Evolutionary conservation across 495 filamentous ascomycete genomes (phyloP).

Genomic region (Cenococcum geophilum): DNA sequence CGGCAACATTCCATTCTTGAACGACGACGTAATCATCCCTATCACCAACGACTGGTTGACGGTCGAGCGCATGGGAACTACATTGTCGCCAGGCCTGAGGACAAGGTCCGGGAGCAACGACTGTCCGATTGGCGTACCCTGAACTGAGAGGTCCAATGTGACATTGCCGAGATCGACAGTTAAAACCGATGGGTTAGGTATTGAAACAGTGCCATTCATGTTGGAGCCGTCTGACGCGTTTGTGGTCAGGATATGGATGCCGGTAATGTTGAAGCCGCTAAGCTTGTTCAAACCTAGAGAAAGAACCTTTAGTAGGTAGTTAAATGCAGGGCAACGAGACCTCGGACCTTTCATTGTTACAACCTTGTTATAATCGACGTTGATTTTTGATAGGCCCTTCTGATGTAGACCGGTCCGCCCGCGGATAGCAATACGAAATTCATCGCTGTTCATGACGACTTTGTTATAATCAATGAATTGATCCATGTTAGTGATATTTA

Average conservation of each 20-base stretch:
- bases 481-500: constrained; percentile 47
- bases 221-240: constrained; percentile 48
- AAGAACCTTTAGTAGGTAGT: not conserved
- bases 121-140: constrained; percentile 48
- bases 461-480: constrained; percentile 55
- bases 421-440: constrained; percentile 53
- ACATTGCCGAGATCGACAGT: constrained; percentile 61
- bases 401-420: constrained; percentile 52
- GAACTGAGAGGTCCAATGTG: constrained; percentile 53
- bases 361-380: constrained; percentile 52
- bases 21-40: constrained; percentile 37
- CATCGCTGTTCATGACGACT: constrained; percentile 50
- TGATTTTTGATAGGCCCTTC: constrained; percentile 45
- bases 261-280: constrained; percentile 51
- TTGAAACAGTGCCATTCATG: constrained; percentile 55
- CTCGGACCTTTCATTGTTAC: constrained; percentile 51
- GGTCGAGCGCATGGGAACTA: constrained; percentile 48
- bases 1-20: constrained; percentile 53
- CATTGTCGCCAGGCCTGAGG: constrained; percentile 57
- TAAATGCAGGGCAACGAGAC: not conserved
- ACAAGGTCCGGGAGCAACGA: constrained; percentile 52
- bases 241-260: constrained; percentile 45
- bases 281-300: constrained; percentile 54
- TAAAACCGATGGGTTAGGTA: constrained; percentile 66
- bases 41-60: constrained; percentile 49